phyloP scores from a whole-genome alignment of 148 eudicot species.

The Rhododendron vialii region DNA sequence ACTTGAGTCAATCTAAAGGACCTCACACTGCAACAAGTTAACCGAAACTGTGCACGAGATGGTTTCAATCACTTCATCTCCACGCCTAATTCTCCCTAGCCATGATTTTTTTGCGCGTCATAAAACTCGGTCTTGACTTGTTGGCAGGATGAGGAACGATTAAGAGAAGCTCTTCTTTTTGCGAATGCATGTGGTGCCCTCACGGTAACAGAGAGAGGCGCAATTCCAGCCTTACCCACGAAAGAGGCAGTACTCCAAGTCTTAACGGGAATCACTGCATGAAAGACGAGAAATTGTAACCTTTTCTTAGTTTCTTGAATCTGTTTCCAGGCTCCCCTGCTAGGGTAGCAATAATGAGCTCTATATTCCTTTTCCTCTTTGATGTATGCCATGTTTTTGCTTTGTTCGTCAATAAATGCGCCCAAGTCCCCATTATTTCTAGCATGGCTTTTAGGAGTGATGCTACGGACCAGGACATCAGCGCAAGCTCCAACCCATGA shows the following conservation, averaged over 20 bases:
- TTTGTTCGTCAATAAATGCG: neutral
- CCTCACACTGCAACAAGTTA: neutral
- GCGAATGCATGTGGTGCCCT: conserved; percentile 91
- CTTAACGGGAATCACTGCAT: conserved; percentile 11
- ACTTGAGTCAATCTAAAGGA: neutral
- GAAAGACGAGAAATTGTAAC: neutral
- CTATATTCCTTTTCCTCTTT: neutral
- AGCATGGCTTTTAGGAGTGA: neutral
- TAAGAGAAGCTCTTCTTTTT: conserved; percentile 60
- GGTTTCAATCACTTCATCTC: neutral
- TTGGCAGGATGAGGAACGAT: conserved; percentile 61
- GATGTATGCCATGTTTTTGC: neutral
- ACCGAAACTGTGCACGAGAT: neutral
- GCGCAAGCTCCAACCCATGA: too few species aligned
- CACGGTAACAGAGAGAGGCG: conserved; percentile 69
- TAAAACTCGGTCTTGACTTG: neutral
- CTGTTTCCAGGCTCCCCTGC: neutral
- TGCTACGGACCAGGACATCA: too few species aligned
- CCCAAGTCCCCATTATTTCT: neutral
- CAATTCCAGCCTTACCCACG: conserved; percentile 74
- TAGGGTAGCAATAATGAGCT: neutral
- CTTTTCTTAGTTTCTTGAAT: neutral
- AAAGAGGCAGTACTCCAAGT: conserved; percentile 52
- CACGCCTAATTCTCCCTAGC: neutral
- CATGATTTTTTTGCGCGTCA: neutral